Percentiles rank a stretch among this genome's conserved stretches.
These are phyloP conservation scores for Circinella minor DNA, from an alignment of 371 early-diverging fungal species.

Conservation along the genomic window DNA sequence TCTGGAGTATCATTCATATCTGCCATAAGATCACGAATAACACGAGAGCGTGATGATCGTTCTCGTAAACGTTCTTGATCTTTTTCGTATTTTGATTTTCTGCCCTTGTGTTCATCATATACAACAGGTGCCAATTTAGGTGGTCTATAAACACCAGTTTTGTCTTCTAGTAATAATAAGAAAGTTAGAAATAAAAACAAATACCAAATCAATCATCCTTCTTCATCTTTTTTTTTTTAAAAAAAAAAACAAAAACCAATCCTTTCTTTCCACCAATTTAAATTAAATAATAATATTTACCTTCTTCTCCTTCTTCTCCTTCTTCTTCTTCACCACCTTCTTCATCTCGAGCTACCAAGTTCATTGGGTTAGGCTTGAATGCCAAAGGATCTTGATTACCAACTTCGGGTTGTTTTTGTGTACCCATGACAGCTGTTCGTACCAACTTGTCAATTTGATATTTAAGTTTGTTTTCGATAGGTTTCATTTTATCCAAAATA, in stretches of 20 bases:
- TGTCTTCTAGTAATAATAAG: conserved; percentile 3
- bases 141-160: conserved; percentile 75
- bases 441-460: conserved; percentile 97
- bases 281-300: not conserved
- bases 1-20: conserved; percentile 92
- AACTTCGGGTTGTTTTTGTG: conserved; percentile 25
- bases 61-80: conserved; percentile 69
- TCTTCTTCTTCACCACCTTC: conserved; percentile 54
- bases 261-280: not conserved
- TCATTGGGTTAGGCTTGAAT: conserved; percentile 88
- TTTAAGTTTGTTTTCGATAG: conserved; percentile 90
- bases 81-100: conserved; percentile 60
- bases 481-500: conserved; percentile 91
- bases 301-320: conserved; percentile 24
- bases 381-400: conserved; percentile 72
- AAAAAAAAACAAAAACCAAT: not conserved
- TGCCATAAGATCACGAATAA: conserved; percentile 84
- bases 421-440: conserved; percentile 68
- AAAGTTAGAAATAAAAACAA: not conserved
- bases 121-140: conserved; percentile 89
- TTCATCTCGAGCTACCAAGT: conserved; percentile 54
- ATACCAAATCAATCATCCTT: not conserved
- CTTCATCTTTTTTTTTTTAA: not conserved
- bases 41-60: conserved; percentile 82
- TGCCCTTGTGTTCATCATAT: conserved; percentile 74